These are phyloP conservation scores for Thelonectria blattea DNA, from an alignment of 2,329 filamentous ascomycete species.

Conservation along the genomic window DNA sequence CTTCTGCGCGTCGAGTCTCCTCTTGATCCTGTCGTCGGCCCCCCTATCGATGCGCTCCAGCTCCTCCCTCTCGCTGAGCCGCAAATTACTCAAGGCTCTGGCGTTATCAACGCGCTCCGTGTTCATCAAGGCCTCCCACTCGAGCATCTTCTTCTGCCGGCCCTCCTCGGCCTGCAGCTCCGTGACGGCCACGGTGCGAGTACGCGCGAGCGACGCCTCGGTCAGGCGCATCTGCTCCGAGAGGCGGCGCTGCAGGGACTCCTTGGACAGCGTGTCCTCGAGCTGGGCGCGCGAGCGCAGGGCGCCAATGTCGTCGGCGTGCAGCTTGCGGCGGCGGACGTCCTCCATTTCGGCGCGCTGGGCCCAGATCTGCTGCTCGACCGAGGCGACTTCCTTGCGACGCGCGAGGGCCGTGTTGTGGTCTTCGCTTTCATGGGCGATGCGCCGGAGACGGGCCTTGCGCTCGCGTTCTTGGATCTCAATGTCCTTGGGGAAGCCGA, in stretches of 20 bases:
- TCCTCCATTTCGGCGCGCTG: conserved; percentile 60
- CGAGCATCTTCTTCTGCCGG: conserved; percentile 51
- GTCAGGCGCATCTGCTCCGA: conserved; percentile 56
- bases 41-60: conserved; percentile 55
- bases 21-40: conserved; percentile 53
- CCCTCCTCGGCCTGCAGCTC: conserved; percentile 54
- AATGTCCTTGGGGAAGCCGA: conserved; percentile 59
- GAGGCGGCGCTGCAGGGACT: conserved; percentile 45
- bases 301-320: conserved; percentile 51
- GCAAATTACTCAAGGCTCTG: conserved; percentile 55
- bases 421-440: conserved; percentile 55
- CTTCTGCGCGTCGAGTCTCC: conserved; percentile 57
- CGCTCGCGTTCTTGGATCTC: conserved; percentile 57
- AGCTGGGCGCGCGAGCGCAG: conserved; percentile 53
- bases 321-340: conserved; percentile 53
- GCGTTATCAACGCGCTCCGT: conserved; percentile 55
- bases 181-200: conserved; percentile 52
- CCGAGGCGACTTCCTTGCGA: conserved; percentile 56
- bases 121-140: conserved; percentile 56
- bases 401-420: conserved; percentile 55
- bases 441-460: conserved; percentile 52
- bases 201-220: conserved; percentile 52
- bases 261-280: conserved; percentile 50
- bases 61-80: conserved; percentile 58
- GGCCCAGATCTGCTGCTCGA: conserved; percentile 57